Evolutionary conservation across 2,329 filamentous ascomycete species (phyloP), one percentile per base, ranked within the genome.

Genomic region (Colletotrichum sp.): DNA sequence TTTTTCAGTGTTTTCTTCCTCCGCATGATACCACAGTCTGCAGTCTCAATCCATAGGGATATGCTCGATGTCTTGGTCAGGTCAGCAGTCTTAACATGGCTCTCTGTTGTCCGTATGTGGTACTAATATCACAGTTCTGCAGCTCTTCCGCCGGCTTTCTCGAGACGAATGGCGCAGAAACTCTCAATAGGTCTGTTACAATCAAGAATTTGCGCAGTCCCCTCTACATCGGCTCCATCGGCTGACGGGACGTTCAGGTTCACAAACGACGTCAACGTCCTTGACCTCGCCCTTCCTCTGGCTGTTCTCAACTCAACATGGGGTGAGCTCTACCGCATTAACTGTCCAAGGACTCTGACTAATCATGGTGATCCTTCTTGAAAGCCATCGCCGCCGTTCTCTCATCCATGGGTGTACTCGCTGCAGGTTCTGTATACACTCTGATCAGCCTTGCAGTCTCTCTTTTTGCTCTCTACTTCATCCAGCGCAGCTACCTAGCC

Each of bases 161-260:
- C 8, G 57, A 34, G 28, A 34, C 9, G 18, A 61, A 61, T 30
- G 28, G 57, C 4, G 24, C 8, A 18, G 57, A 61, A 30, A 61
- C 57, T 5, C 30, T 61, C 9, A 61, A 61, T 8, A 28, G 57
- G 57, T 61, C 13, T 18, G 57, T 32, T 10, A 58, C 4, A 28
- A 28, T 7, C 13, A 1, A 16, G 1, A 5, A 1, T 26, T 57
- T 7, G 7, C 24, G 12, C 10, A 2, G 2, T 7, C 8, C 6
- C 6, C n/a, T 52, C 8, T 3, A 0, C 12, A 0, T 13, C 6
- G 6, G 1, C n/a, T 13, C n/a, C 10, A 24, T 12, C 5, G 6
- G 10, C 57, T 61, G 0, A 61, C 7, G 4, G 7, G 6, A 32
- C 0, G 3, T 30, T 13, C 7, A 61, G 57, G 6, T 61, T 61